phyloP scores from a whole-genome alignment of 768 basidiomycete species.

The Trametes cingulata region DNA sequence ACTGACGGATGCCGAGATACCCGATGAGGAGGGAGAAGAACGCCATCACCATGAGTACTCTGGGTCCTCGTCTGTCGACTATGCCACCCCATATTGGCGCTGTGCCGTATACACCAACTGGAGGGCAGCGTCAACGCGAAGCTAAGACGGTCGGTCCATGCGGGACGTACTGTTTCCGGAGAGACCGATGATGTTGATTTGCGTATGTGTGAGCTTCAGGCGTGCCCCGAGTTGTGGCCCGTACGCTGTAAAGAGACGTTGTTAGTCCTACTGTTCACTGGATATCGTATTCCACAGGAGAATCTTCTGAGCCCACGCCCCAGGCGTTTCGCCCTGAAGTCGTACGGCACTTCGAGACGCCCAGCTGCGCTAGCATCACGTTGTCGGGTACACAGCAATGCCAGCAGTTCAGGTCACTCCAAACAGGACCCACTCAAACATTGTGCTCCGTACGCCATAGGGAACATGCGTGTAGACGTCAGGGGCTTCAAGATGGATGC shows the following conservation, averaged over 20 bases:
- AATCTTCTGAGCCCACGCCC: too few relatives aligned
- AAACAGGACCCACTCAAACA: neutral
- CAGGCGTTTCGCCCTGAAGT: neutral
- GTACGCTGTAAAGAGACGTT: slow-evolving; percentile 57
- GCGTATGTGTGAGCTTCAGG: slow-evolving; percentile 74
- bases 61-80: slow-evolving; percentile 73
- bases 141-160: neutral
- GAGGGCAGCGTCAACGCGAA: neutral
- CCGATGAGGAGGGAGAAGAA: slow-evolving; percentile 65
- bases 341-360: neutral
- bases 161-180: slow-evolving; percentile 65
- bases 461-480: too few relatives aligned
- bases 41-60: slow-evolving; percentile 59
- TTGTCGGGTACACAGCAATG: slow-evolving; percentile 1
- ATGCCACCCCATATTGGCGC: slow-evolving; percentile 82
- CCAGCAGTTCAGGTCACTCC: neutral
- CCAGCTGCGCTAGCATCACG: neutral
- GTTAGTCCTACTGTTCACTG: neutral
- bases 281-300: too few relatives aligned
- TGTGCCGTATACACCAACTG: slow-evolving; percentile 75
- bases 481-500: too few relatives aligned
- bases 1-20: slow-evolving; percentile 70
- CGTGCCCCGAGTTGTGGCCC: slow-evolving; percentile 83
- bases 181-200: slow-evolving; percentile 79
- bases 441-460: too few relatives aligned